Evolutionary conservation across 108 stramenopile genomes (phyloP).

Genomic region (Mediolabrus comicus): DNA sequence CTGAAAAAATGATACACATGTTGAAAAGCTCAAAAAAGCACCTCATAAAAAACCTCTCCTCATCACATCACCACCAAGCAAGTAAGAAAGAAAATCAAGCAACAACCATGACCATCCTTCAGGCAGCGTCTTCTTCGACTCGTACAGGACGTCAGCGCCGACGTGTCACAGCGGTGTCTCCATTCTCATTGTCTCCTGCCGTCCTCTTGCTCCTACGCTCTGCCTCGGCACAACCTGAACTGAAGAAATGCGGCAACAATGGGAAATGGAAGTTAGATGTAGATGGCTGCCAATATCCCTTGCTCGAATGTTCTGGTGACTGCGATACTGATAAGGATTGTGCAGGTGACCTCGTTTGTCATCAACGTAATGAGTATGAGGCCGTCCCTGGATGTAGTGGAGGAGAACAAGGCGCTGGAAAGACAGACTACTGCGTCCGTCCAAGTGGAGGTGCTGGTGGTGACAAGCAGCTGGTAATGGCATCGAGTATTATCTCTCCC

Average conservation of each 20-base stretch:
- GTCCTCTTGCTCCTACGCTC: background rate
- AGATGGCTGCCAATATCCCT: too few relatives aligned
- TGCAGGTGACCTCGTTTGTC: constrained; percentile 28
- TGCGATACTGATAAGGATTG: constrained; percentile 47
- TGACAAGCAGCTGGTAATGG: too few relatives aligned
- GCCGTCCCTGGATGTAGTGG: constrained; percentile 24
- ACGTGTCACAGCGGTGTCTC: background rate
- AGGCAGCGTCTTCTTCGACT: background rate
- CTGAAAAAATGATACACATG: too few relatives aligned
- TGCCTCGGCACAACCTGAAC: background rate
- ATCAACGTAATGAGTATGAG: constrained; percentile 27
- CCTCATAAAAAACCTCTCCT: too few relatives aligned
- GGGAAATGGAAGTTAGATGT: too few relatives aligned
- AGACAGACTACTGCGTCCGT: constrained; percentile 24
- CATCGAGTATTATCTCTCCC: background rate
- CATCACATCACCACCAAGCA: background rate
- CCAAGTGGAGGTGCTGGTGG: background rate
- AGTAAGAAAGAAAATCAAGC: too few relatives aligned
- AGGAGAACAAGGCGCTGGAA: background rate
- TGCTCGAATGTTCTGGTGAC: constrained; percentile 45
- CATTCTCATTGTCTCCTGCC: background rate
- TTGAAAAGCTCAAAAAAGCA: too few relatives aligned
- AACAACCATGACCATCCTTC: background rate
- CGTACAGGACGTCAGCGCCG: background rate
- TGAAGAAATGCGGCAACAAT: too few relatives aligned